Conservation (phyloP, 2,329 filamentous ascomycete species). For the Nothophaeocryptopus gaeumannii region DNA sequence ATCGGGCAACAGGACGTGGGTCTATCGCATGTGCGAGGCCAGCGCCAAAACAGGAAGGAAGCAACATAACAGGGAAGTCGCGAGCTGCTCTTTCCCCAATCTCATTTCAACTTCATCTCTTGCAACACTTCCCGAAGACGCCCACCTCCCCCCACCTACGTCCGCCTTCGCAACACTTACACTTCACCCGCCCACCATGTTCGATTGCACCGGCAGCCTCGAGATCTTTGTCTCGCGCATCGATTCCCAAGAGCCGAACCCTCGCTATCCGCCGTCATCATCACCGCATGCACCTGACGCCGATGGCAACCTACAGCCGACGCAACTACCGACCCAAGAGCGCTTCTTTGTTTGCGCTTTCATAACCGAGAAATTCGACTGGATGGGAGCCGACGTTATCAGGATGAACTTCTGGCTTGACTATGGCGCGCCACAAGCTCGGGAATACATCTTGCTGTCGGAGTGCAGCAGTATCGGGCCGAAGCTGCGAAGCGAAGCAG, state of each 20-base stretch:
- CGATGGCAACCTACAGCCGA: background rate
- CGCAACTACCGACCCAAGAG: background rate
- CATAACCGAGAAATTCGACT: slow-evolving; percentile 14
- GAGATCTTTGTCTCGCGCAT: slow-evolving; percentile 14
- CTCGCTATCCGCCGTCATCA: background rate
- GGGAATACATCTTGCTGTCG: slow-evolving; percentile 2
- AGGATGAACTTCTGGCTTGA: slow-evolving; percentile 5
- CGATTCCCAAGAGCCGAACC: slow-evolving; percentile 3
- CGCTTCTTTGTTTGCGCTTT: slow-evolving; percentile 7
- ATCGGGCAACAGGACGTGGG: too few species aligned
- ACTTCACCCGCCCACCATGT: slow-evolving; percentile 2
- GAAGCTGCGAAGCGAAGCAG: background rate
- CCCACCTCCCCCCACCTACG: too few species aligned
- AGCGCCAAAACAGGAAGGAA: too few species aligned
- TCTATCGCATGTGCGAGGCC: too few species aligned
- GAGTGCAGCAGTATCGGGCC: background rate
- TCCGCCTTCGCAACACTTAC: background rate
- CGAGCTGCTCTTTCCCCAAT: too few species aligned
- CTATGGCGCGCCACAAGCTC: background rate
- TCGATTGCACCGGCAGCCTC: slow-evolving; percentile 12
- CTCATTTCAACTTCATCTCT: background rate
- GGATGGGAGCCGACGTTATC: slow-evolving; percentile 7
- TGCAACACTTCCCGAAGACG: background rate
- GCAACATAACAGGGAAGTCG: too few species aligned
- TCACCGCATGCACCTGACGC: background rate